phyloP scores from a whole-genome alignment of 208 protist species.

The Wallacemonas collosoma region DNA sequence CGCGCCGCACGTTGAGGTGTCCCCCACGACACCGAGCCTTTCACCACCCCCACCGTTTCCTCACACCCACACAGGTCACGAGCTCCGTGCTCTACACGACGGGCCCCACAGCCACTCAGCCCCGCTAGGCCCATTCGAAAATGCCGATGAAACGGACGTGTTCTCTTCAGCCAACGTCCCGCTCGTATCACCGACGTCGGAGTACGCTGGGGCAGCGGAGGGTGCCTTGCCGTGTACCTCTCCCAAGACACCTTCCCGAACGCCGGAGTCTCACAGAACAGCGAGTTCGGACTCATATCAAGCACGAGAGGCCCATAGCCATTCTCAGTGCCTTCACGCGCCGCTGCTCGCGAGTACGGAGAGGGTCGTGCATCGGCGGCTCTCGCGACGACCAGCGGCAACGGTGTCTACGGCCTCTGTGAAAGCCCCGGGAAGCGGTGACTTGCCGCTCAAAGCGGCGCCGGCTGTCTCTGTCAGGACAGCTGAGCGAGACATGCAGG shows the following conservation, averaged over 20 bases:
- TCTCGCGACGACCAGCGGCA: conserved; percentile 2
- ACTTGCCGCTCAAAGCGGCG: background rate
- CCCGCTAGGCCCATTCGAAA: background rate
- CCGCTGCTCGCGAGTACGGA: background rate
- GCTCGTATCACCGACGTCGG: background rate
- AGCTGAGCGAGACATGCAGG: too few species aligned
- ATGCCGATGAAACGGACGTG: background rate
- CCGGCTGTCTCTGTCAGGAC: too few species aligned
- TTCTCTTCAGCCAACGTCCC: conserved; percentile 3
- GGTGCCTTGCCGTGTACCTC: background rate
- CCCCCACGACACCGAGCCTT: background rate
- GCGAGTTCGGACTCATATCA: too few species aligned
- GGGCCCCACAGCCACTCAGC: background rate
- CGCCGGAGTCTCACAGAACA: background rate
- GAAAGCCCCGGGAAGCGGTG: background rate
- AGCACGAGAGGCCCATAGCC: background rate
- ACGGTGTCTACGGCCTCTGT: background rate
- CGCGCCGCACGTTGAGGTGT: conserved; percentile 3
- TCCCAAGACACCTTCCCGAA: too few species aligned
- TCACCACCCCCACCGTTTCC: conserved; percentile 9
- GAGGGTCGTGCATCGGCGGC: background rate
- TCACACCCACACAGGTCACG: background rate
- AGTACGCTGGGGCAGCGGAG: background rate
- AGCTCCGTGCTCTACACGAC: background rate
- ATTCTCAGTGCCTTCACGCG: conserved; percentile 8